Conservation (phyloP, 2,329 filamentous ascomycete species). For the Ascocoryne sarcoides region DNA sequence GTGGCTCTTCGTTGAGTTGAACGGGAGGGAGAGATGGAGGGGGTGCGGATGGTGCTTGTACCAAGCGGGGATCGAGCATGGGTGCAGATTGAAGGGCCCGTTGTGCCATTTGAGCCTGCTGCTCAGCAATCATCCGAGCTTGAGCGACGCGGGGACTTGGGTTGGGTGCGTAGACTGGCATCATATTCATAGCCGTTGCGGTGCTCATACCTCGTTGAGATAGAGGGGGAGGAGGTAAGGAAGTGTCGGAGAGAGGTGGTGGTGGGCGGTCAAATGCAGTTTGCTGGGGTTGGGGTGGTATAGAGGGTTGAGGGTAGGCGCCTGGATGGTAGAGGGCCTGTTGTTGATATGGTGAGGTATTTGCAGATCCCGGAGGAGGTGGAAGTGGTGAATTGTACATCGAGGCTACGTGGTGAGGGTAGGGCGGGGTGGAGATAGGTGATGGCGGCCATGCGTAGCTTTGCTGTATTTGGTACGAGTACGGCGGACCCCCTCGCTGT, state of each 20-base stretch:
- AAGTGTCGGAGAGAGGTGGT: constrained; percentile 28
- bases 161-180: constrained; percentile 27
- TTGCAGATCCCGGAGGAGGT: constrained; percentile 23
- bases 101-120: constrained; percentile 27
- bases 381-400: constrained; percentile 30
- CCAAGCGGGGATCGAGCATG: constrained; percentile 24
- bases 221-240: constrained; percentile 26
- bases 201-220: constrained; percentile 21
- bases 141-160: constrained; percentile 34
- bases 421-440: constrained; percentile 46
- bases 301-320: constrained; percentile 10
- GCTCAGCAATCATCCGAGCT: constrained; percentile 27
- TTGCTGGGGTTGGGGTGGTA: constrained; percentile 12
- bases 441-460: constrained; percentile 48
- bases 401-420: constrained; percentile 30
- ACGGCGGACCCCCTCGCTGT: constrained; percentile 31
- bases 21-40: constrained; percentile 14
- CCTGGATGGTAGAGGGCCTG: constrained; percentile 22
- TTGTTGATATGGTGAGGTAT: constrained; percentile 25
- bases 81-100: constrained; percentile 18
- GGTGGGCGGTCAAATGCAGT: constrained; percentile 29
- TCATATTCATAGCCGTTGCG: constrained; percentile 19
- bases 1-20: constrained; percentile 5
- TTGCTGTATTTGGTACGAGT: constrained; percentile 32
- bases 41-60: constrained; percentile 1